phyloP scores from a whole-genome alignment of 1,284 basidiomycete genomes.

The Ustilago cynodontis region DNA sequence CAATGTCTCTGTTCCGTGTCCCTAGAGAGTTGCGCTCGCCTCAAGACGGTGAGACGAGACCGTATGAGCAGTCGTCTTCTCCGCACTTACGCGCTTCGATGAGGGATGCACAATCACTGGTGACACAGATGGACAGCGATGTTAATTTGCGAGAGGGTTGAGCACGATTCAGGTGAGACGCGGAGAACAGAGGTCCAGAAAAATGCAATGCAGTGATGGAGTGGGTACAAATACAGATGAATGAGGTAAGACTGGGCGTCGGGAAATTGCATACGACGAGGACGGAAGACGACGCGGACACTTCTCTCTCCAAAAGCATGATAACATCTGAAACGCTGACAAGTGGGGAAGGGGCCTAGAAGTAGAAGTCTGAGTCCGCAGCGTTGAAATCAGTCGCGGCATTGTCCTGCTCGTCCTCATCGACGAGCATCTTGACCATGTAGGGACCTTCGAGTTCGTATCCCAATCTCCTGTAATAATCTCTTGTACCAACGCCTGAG shows the following conservation, averaged over 20 bases:
- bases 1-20: too few relatives aligned
- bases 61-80: too few relatives aligned
- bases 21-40: too few relatives aligned
- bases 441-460: slow-evolving; percentile 94
- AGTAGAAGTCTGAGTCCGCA: slow-evolving; percentile 28
- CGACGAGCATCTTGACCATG: slow-evolving; percentile 61
- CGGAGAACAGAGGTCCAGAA: neutral
- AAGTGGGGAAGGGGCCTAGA: slow-evolving; percentile 5
- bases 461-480: slow-evolving; percentile 92
- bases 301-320: too few relatives aligned
- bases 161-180: neutral
- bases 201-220: slow-evolving; percentile 22
- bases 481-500: slow-evolving; percentile 92
- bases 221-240: slow-evolving; percentile 31
- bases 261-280: neutral
- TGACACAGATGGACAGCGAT: neutral
- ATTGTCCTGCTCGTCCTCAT: slow-evolving; percentile 34
- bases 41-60: too few relatives aligned
- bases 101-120: neutral
- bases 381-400: slow-evolving; percentile 4
- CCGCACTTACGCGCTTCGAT: too few relatives aligned
- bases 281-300: neutral
- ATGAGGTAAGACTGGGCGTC: neutral
- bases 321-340: neutral
- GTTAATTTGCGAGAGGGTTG: neutral